Evolutionary conservation across 768 basidiomycete genomes (phyloP).

Genomic region (Suillus occidentalis): DNA sequence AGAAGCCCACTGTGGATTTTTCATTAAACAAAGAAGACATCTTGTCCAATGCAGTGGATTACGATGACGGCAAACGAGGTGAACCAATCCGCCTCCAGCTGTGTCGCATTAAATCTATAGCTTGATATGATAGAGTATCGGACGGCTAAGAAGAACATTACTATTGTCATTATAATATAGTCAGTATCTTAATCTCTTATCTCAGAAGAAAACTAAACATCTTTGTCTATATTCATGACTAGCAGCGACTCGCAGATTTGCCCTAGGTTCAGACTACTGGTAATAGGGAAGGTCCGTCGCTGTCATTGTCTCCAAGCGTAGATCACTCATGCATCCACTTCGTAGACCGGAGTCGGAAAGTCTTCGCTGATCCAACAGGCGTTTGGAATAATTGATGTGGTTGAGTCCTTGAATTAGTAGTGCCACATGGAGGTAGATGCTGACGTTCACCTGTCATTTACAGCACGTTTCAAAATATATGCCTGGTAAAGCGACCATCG

Average conservation of each 20-base stretch:
- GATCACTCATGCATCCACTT: not conserved
- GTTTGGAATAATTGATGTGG: slow-evolving; percentile 8
- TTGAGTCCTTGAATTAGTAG: not conserved
- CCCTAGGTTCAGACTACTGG: slow-evolving; percentile 10
- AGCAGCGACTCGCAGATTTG: slow-evolving; percentile 3
- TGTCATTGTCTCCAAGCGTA: not conserved
- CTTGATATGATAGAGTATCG: not conserved
- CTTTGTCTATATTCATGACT: not conserved
- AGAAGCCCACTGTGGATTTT: slow-evolving; percentile 1
- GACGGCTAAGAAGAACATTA: not conserved
- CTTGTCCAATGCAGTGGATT: not conserved
- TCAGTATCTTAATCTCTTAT: not conserved
- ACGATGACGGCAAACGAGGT: slow-evolving; percentile 3
- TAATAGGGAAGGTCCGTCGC: slow-evolving; percentile 12
- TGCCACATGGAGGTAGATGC: not conserved
- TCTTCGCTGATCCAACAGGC: slow-evolving; percentile 10
- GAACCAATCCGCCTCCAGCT: not conserved
- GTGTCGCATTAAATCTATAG: not conserved
- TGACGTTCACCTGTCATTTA: not conserved
- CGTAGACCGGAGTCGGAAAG: slow-evolving; percentile 9
- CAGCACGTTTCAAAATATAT: slow-evolving; percentile 1
- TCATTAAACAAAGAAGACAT: slow-evolving; percentile 3
- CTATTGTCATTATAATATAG: not conserved
- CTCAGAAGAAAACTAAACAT: not conserved
- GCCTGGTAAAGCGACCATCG: slow-evolving; percentile 14